Conservation (phyloP, 2,329 filamentous ascomycete genomes). For the Trichocomaceae sp. region DNA sequence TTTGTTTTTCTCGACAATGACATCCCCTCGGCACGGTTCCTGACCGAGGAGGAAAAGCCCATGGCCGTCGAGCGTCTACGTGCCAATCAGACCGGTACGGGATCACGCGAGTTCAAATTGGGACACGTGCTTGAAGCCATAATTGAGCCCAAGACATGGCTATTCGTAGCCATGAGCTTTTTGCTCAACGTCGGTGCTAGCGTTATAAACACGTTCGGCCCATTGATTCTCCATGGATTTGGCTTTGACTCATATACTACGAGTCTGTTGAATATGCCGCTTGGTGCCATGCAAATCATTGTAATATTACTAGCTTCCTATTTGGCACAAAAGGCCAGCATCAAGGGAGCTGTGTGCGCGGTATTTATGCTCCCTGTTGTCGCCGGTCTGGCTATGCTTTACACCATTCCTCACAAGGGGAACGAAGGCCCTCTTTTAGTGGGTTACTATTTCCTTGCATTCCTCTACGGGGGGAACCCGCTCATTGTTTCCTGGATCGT, state of each 20-base stretch:
- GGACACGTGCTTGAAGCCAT: constrained; percentile 38
- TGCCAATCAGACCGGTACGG: constrained; percentile 46
- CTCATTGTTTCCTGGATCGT: constrained; percentile 64
- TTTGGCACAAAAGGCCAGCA: constrained; percentile 49
- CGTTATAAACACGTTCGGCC: constrained; percentile 60
- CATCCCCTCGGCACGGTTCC: constrained; percentile 46
- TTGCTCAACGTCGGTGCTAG: constrained; percentile 59
- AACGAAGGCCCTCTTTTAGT: constrained; percentile 47
- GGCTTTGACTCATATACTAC: constrained; percentile 54
- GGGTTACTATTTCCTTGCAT: constrained; percentile 60
- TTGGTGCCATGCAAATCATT: constrained; percentile 55
- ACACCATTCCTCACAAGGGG: constrained; percentile 42
- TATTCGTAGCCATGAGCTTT: constrained; percentile 56
- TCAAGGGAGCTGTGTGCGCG: constrained; percentile 53
- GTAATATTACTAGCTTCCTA: constrained; percentile 55
- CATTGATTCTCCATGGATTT: constrained; percentile 55
- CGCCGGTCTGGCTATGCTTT: constrained; percentile 51
- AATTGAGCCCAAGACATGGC: constrained; percentile 45
- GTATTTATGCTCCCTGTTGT: constrained; percentile 54
- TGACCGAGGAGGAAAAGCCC: constrained; percentile 41
- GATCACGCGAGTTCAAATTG: constrained; percentile 42
- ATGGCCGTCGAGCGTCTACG: constrained; percentile 45
- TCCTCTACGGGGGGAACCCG: constrained; percentile 60
- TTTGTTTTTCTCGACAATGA: constrained; percentile 56
- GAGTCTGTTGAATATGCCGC: constrained; percentile 60